These are phyloP conservation scores for Colletotrichum simmondsii DNA, from an alignment of 2,329 filamentous ascomycete genomes.

Conservation along the genomic window DNA sequence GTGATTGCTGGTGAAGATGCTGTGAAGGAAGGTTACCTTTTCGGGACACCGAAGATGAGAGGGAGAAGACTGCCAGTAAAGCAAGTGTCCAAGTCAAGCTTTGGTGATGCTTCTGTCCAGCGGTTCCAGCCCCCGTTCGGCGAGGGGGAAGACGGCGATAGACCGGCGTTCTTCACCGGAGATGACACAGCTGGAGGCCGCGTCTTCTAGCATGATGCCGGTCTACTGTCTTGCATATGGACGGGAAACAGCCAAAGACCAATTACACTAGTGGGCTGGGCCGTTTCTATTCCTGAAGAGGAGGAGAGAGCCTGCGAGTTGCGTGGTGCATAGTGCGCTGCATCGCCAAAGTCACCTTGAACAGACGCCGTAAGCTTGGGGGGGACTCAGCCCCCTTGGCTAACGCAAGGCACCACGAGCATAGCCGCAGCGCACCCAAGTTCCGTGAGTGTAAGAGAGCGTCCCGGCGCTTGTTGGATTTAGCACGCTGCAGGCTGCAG, in stretches of 20 bases:
- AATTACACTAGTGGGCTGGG: not conserved
- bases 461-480: constrained; percentile 14
- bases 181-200: not conserved
- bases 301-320: too few species aligned
- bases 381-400: constrained; percentile 25
- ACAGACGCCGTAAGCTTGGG: not conserved
- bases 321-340: too few species aligned
- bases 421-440: constrained; percentile 13
- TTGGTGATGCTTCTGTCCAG: constrained; percentile 18
- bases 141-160: not conserved
- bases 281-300: constrained; percentile 25
- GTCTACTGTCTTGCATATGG: not conserved
- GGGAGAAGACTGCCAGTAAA: not conserved
- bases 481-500: not conserved
- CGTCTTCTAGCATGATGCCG: not conserved
- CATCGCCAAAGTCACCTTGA: not conserved
- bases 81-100: constrained; percentile 7
- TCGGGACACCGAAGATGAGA: not conserved
- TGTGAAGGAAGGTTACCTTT: not conserved
- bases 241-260: not conserved
- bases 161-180: not conserved
- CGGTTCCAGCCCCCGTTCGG: not conserved
- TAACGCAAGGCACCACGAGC: constrained; percentile 18
- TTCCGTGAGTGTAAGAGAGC: not conserved
- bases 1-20: not conserved